Evolutionary conservation across 2,329 filamentous ascomycete species (phyloP), one percentile per base, ranked within the genome.

Genomic region (Xylariales sp.): DNA sequence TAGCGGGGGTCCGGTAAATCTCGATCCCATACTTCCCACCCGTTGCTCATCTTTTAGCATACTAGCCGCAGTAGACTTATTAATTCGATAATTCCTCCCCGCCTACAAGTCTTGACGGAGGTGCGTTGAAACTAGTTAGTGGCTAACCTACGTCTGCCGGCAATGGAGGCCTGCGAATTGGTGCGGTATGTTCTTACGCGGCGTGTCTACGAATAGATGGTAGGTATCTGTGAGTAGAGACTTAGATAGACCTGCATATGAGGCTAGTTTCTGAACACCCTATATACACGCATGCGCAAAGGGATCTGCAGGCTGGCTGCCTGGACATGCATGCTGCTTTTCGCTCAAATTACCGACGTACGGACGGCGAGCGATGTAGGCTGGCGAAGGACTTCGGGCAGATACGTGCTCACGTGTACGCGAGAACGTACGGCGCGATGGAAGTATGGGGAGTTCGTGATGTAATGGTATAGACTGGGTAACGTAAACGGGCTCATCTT

Each of bases 331-430:
- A 59, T 16, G n/a, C 43, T 45, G 49, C 16, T 12, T 56, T 18
- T 3, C 34, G 34, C 49, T 28, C 16, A 60, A 60, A 61, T 56
- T 28, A 64, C 23, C 50, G 36, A 14, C 18, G 12, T 52, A 45
- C 60, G 65, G 50, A 57, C 16, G 62, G 65, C 62, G 65, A 65
- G 62, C 62, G 65, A 55, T 45, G 34, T 8, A 28, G 14, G 23
- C 4, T 32, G 49, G 10, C 10, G 18, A 45, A 60, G 32, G 30
- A 23, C 32, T 5, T 52, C 4, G 28, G 16, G 5, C n/a, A 39
- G n/a, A 50, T 4, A 45, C 10, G 23, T 6, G 41, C 1, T 28
- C 1, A 7, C 18, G 9, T 14, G n/a, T 10, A 39, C 7, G 16
- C 32, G 9, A n/a, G 9, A 9, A 30, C n/a, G 14, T 30, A 32